A percentile compares a stretch with the other conserved stretches of the same genome.
phyloP scores from a whole-genome alignment of 2,329 filamentous ascomycete genomes.

The Phyllachora maydis region DNA sequence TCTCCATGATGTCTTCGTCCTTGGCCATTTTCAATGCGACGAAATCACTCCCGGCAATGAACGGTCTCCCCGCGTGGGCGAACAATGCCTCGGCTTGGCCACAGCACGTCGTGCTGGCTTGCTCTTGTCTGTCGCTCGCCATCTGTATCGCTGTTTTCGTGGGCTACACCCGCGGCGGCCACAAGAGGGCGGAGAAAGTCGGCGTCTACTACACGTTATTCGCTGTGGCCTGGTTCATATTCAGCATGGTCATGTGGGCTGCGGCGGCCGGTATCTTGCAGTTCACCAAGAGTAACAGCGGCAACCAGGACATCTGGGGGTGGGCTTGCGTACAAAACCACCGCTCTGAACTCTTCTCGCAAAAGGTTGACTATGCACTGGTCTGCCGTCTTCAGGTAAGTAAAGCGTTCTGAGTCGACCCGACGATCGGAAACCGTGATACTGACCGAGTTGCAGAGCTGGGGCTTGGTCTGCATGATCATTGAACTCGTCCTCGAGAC shows the following conservation, averaged over 20 bases:
- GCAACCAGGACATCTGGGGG: slow-evolving; percentile 86
- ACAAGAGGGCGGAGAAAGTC: slow-evolving; percentile 76
- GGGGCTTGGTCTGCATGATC: slow-evolving; percentile 88
- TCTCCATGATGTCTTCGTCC: slow-evolving; percentile 74
- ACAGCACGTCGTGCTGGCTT: slow-evolving; percentile 61
- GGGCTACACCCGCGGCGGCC: slow-evolving; percentile 76
- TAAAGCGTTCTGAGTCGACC: too few relatives aligned
- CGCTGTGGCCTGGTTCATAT: slow-evolving; percentile 80
- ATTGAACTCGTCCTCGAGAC: slow-evolving; percentile 90
- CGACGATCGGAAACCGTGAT: too few relatives aligned
- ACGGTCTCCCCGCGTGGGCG: slow-evolving; percentile 73
- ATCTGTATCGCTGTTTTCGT: slow-evolving; percentile 65
- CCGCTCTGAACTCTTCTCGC: slow-evolving; percentile 52
- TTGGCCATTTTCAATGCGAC: slow-evolving; percentile 89
- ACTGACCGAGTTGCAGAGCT: slow-evolving; percentile 46
- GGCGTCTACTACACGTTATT: slow-evolving; percentile 92
- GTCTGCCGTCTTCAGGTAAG: slow-evolving; percentile 72
- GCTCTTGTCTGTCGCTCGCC: slow-evolving; percentile 61
- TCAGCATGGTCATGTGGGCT: slow-evolving; percentile 84
- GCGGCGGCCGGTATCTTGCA: slow-evolving; percentile 72
- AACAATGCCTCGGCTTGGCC: slow-evolving; percentile 66
- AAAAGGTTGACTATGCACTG: slow-evolving; percentile 73
- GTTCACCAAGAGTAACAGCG: slow-evolving; percentile 47
- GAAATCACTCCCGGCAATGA: slow-evolving; percentile 50
- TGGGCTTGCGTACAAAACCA: slow-evolving; percentile 93